These are phyloP conservation scores for Pythium aquatile DNA, from an alignment of 352 stramenopile genomes.

Conservation along the genomic window DNA sequence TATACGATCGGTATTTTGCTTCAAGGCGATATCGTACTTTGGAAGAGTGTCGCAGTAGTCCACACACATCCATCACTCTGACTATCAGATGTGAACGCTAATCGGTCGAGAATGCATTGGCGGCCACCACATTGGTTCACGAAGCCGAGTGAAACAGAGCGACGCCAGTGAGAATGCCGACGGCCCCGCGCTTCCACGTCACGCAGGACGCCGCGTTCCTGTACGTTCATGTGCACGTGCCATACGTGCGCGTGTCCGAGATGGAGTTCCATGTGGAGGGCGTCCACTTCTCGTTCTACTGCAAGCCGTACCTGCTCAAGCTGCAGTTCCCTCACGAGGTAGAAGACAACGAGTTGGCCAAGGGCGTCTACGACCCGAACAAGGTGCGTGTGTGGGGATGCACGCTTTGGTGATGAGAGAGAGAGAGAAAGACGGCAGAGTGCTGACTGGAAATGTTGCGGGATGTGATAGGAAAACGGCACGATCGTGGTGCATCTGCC, in stretches of 20 bases:
- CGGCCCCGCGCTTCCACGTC: constrained; percentile 80
- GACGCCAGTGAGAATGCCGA: constrained; percentile 45
- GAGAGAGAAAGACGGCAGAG: neutral
- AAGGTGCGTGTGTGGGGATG: constrained; percentile 38
- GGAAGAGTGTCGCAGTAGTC: neutral
- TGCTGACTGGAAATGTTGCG: neutral
- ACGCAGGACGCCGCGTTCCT: constrained; percentile 81
- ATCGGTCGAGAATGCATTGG: neutral
- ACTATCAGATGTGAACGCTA: neutral
- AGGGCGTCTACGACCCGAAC: constrained; percentile 90
- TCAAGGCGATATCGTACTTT: constrained; percentile 20
- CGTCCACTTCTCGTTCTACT: constrained; percentile 93
- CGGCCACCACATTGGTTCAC: neutral
- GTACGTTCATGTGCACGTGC: constrained; percentile 87
- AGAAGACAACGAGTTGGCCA: constrained; percentile 87
- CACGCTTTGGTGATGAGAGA: neutral
- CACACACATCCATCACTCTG: constrained; percentile 11
- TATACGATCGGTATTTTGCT: constrained; percentile 15
- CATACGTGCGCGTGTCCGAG: constrained; percentile 89
- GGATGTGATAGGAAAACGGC: constrained; percentile 74
- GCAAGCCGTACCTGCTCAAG: constrained; percentile 97
- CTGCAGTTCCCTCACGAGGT: constrained; percentile 91
- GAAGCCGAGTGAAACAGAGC: neutral
- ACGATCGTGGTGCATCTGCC: constrained; percentile 91
- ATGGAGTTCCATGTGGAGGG: constrained; percentile 92